These are phyloP conservation scores for Lathyrus tuberosus DNA, from an alignment of 306 rosid genomes.

Conservation along the genomic window DNA sequence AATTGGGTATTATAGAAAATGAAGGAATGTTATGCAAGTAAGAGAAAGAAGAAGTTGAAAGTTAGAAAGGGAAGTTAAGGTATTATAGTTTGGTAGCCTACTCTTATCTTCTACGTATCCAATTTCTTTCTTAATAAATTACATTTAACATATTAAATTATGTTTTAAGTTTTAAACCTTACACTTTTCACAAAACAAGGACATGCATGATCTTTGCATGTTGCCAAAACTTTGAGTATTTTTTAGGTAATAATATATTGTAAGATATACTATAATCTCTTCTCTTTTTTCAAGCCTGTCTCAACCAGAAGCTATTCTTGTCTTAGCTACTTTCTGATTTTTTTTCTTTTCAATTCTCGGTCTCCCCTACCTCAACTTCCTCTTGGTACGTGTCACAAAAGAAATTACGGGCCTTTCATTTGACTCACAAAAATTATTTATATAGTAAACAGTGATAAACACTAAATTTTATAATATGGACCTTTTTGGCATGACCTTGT, in stretches of 20 bases:
- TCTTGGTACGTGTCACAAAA: neutral
- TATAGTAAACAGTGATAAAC: no score
- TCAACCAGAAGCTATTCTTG: conserved; percentile 43
- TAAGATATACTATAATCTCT: neutral
- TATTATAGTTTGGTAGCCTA: conserved; percentile 67
- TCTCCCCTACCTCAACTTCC: conserved; percentile 44
- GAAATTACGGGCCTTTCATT: neutral
- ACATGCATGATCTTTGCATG: conserved; percentile 7
- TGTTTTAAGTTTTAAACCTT: conserved; percentile 22
- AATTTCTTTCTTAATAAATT: conserved; percentile 12
- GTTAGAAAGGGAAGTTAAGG: conserved; percentile 54
- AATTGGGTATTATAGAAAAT: conserved; percentile 20
- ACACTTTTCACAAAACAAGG: neutral
- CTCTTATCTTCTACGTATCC: conserved; percentile 49
- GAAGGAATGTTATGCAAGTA: conserved; percentile 17
- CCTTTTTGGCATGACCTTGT: neutral
- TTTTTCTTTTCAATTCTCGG: neutral
- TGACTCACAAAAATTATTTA: neutral
- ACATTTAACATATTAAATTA: conserved; percentile 22
- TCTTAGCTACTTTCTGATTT: conserved; percentile 6
- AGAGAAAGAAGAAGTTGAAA: conserved; percentile 49
- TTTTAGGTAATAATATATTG: no score
- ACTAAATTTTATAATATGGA: no score
- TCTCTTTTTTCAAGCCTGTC: conserved; percentile 52
- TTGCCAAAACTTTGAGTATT: neutral